A percentile compares a stretch with the other conserved stretches of the same genome.
Conservation (phyloP, 257 asterid genomes). For the Solanum lycopersicoides region DNA sequence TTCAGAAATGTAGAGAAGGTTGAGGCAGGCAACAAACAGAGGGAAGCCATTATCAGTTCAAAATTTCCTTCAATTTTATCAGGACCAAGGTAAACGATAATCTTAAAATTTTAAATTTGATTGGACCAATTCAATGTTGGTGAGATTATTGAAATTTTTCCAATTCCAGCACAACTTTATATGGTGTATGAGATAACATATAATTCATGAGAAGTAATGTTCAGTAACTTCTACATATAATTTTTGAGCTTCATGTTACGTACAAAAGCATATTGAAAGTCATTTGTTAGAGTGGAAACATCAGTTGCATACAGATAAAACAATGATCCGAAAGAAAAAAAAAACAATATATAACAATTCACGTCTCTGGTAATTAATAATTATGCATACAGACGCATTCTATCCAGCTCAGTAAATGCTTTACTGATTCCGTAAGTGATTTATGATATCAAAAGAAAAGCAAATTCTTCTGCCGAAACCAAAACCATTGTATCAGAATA, state of each 20-base stretch:
- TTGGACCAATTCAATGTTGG: neutral
- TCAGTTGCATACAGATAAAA: no score
- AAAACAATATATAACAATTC: no score
- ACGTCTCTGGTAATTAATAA: no score
- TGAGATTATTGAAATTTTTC: neutral
- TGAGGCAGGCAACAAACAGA: neutral
- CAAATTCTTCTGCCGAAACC: no score
- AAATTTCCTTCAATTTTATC: constrained; percentile 7
- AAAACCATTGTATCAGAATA: no score
- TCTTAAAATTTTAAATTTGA: neutral
- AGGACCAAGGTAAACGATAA: neutral
- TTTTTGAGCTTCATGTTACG: neutral
- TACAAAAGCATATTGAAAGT: no score
- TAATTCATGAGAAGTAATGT: neutral
- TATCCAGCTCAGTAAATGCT: no score
- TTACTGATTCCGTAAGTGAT: no score
- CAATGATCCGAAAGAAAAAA: no score
- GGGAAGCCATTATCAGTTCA: neutral
- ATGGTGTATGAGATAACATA: neutral
- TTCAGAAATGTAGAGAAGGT: neutral
- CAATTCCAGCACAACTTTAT: neutral
- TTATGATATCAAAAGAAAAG: no score
- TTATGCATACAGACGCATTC: no score
- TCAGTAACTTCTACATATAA: neutral
- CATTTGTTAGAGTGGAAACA: no score